These are phyloP conservation scores for Mycena epipterygia DNA, from an alignment of 768 basidiomycete species.

Conservation along the genomic window DNA sequence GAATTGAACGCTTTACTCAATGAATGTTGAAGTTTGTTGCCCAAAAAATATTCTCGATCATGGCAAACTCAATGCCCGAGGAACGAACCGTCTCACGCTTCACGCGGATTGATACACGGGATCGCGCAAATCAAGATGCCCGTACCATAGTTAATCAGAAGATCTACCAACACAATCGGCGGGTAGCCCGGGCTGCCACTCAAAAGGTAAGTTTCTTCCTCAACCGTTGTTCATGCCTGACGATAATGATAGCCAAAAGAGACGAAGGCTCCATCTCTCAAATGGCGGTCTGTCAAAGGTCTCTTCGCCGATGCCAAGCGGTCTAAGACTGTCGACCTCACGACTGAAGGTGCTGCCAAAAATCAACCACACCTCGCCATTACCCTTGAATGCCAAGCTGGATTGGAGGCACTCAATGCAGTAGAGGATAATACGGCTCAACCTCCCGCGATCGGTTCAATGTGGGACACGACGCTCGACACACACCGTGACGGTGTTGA, in stretches of 20 bases:
- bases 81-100: too few species aligned
- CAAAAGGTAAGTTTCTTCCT: background rate
- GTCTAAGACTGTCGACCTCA: background rate
- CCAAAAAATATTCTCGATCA: background rate
- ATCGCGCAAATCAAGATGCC: slow-evolving; percentile 2
- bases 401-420: background rate
- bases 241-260: background rate
- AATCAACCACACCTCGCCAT: background rate
- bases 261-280: background rate
- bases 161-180: background rate
- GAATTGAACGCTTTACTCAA: too few species aligned
- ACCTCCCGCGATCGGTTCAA: too few species aligned
- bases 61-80: background rate
- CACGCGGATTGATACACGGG: background rate
- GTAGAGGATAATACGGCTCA: background rate
- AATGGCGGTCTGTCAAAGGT: background rate
- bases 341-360: background rate
- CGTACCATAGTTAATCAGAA: background rate
- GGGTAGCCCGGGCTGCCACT: background rate
- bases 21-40: background rate
- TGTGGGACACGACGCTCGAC: too few species aligned
- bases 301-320: background rate
- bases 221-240: background rate
- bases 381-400: background rate
- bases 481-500: too few species aligned